Percentiles rank a stretch among this genome's conserved stretches.
These are phyloP conservation scores for Athelia psychrophila DNA, from an alignment of 1,284 basidiomycete genomes.

Conservation along the genomic window DNA sequence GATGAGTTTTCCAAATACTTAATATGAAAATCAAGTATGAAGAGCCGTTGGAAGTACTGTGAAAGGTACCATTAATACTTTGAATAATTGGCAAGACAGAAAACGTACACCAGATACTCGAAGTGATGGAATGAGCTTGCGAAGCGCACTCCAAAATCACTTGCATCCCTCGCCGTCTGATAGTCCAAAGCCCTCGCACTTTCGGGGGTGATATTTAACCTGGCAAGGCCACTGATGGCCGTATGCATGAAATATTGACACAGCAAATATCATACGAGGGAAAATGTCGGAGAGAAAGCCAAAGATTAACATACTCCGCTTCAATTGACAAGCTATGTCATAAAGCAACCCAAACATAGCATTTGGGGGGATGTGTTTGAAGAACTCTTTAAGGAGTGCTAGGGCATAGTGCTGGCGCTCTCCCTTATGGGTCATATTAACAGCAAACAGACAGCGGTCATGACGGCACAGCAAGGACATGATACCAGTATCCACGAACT, in stretches of 20 bases:
- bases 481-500: constrained; percentile 25
- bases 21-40: constrained; percentile 22
- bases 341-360: too few relatives aligned
- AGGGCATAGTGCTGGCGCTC: constrained; percentile 27
- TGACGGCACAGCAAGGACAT: constrained; percentile 21
- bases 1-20: constrained; percentile 9
- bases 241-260: constrained; percentile 31
- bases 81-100: too few relatives aligned
- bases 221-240: constrained; percentile 34
- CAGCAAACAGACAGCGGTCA: constrained; percentile 25
- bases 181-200: constrained; percentile 25
- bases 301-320: constrained; percentile 22
- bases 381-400: constrained; percentile 14
- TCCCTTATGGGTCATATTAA: constrained; percentile 27
- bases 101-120: constrained; percentile 24
- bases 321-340: constrained; percentile 18
- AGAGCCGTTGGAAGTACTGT: constrained; percentile 18
- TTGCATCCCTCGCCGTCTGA: constrained; percentile 34
- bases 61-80: neutral
- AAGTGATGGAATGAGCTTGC: constrained; percentile 20
- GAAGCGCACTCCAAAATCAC: constrained; percentile 28
- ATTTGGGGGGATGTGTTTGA: too few relatives aligned
- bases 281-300: constrained; percentile 17
- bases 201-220: constrained; percentile 26
- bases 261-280: constrained; percentile 19